Evolutionary conservation across 2,329 filamentous ascomycete genomes (phyloP).

Genomic region (Pseudogymnoascus sp.): DNA sequence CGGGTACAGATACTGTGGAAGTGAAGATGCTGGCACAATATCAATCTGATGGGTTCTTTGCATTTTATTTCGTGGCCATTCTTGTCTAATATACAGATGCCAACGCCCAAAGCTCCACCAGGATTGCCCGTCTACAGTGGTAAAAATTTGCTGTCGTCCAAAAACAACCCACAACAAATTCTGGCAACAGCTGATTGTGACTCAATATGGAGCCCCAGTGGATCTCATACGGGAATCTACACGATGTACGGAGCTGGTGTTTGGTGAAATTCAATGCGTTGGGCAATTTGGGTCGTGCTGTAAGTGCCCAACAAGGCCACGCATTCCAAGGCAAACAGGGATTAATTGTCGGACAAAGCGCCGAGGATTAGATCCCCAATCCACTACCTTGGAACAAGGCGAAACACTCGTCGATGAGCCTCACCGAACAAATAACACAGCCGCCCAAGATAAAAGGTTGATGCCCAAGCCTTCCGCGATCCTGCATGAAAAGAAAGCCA

Average conservation of each 20-base stretch:
- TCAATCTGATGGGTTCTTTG: neutral
- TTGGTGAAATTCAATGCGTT: neutral
- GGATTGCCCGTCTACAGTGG: neutral
- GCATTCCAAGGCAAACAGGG: neutral
- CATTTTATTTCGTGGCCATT: constrained; percentile 7
- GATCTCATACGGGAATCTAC: neutral
- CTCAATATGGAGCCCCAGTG: constrained; percentile 5
- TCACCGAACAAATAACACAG: neutral
- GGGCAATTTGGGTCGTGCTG: neutral
- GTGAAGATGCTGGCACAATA: constrained; percentile 5
- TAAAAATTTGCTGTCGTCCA: neutral
- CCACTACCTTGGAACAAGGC: neutral
- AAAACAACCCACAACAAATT: constrained; percentile 1
- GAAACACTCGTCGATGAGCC: neutral
- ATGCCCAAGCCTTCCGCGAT: constrained; percentile 10
- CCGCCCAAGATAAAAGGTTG: constrained; percentile 8
- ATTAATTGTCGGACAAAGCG: neutral
- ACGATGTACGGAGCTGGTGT: constrained; percentile 1
- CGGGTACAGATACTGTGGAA: constrained; percentile 1
- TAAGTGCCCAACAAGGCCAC: neutral
- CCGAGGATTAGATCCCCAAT: neutral
- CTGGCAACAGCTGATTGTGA: constrained; percentile 4
- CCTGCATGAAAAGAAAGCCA: constrained; percentile 1
- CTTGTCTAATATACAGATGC: constrained; percentile 4
- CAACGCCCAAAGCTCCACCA: neutral